Conservation (phyloP, 108 stramenopile genomes). For the Chaetoceros muelleri region DNA sequence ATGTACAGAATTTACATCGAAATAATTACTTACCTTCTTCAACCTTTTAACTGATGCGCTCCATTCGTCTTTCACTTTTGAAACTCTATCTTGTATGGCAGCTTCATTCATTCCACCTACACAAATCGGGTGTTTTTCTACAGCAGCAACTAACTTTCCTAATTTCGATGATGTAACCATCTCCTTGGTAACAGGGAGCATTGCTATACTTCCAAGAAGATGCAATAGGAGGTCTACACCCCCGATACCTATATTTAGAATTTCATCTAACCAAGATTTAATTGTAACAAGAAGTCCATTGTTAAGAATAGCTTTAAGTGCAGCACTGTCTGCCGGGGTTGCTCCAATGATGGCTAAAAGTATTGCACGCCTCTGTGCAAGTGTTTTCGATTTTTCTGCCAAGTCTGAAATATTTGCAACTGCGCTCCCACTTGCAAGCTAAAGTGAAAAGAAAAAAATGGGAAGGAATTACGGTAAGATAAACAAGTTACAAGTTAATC, state of each 20-base stretch:
- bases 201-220: slow-evolving; percentile 49
- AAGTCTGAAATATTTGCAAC: background rate
- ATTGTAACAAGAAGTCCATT: slow-evolving; percentile 46
- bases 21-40: slow-evolving; percentile 25
- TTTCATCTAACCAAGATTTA: slow-evolving; percentile 74
- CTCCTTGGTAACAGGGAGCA: slow-evolving; percentile 74
- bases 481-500: too few relatives aligned
- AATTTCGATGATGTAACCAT: slow-evolving; percentile 59
- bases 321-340: slow-evolving; percentile 30
- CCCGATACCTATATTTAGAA: slow-evolving; percentile 31
- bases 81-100: slow-evolving; percentile 52
- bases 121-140: slow-evolving; percentile 70
- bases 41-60: slow-evolving; percentile 64
- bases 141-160: slow-evolving; percentile 65
- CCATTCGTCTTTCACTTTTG: slow-evolving; percentile 60
- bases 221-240: slow-evolving; percentile 73
- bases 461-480: too few relatives aligned
- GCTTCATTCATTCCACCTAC: slow-evolving; percentile 53
- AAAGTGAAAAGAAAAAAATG: slow-evolving; percentile 25
- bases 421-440: background rate
- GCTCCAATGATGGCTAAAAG: slow-evolving; percentile 45
- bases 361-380: slow-evolving; percentile 50
- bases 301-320: slow-evolving; percentile 35
- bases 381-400: slow-evolving; percentile 19
- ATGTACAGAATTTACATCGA: too few relatives aligned